Conservation (phyloP, 371 early-diverging fungal genomes). For the Apophysomyces elegans region DNA sequence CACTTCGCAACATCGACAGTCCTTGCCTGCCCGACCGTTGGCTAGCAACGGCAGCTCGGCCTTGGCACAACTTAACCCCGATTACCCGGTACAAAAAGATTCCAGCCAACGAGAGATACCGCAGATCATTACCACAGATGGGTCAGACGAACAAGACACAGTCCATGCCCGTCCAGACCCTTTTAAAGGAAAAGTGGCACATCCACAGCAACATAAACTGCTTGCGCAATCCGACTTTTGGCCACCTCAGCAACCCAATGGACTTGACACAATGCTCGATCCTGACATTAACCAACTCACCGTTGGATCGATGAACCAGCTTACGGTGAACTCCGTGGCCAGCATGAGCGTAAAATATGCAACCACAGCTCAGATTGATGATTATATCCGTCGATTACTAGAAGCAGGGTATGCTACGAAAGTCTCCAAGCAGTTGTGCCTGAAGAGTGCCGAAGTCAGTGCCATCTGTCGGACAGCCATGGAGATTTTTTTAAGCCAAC, state of each 20-base stretch:
- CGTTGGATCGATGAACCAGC: constrained; percentile 49
- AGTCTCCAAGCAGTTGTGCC: constrained; percentile 72
- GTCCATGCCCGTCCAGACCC: constrained; percentile 28
- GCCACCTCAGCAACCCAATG: constrained; percentile 30
- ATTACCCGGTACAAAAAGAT: constrained; percentile 36
- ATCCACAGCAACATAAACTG: constrained; percentile 47
- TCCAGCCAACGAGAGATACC: constrained; percentile 19
- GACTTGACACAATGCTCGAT: constrained; percentile 16
- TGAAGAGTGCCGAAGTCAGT: constrained; percentile 85
- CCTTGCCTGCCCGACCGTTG: constrained; percentile 14
- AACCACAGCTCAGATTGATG: constrained; percentile 75
- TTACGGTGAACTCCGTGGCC: constrained; percentile 49
- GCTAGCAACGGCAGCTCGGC: constrained; percentile 19
- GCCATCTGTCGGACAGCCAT: constrained; percentile 88
- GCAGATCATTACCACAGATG: constrained; percentile 10
- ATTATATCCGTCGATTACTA: constrained; percentile 82
- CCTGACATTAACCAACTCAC: constrained; percentile 45
- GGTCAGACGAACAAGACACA: constrained; percentile 26
- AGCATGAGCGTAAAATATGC: constrained; percentile 28
- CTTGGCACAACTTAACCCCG: constrained; percentile 51
- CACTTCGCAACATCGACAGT: constrained; percentile 41
- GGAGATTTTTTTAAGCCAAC: constrained; percentile 93
- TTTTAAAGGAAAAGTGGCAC: constrained; percentile 39
- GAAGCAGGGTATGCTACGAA: constrained; percentile 81
- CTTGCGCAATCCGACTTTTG: constrained; percentile 45